These are phyloP conservation scores for Fistulinella cinereoalba DNA, from an alignment of 1,284 basidiomycete genomes.

Conservation along the genomic window DNA sequence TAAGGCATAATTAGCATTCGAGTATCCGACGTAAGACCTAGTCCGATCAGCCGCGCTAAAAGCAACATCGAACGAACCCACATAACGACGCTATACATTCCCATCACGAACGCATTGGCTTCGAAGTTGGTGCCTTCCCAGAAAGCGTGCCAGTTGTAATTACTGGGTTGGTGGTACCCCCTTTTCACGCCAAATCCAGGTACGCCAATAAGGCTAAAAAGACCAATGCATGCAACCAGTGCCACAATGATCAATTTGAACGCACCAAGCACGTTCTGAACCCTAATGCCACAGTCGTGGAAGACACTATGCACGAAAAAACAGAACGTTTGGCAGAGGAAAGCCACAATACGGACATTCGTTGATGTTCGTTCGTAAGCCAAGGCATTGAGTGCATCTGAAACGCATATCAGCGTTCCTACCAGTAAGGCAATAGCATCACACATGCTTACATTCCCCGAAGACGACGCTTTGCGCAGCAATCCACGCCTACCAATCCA, in stretches of 20 bases:
- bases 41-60: conserved; percentile 2
- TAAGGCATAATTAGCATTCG: conserved; percentile 68
- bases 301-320: conserved; percentile 57
- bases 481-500: conserved; percentile 43
- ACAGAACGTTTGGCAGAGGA: conserved; percentile 55
- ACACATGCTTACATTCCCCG: conserved; percentile 56
- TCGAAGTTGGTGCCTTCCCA: conserved; percentile 53
- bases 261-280: conserved; percentile 65
- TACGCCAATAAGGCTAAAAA: conserved; percentile 52
- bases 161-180: conserved; percentile 46
- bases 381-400: conserved; percentile 55
- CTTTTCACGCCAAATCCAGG: conserved; percentile 45
- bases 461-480: conserved; percentile 60
- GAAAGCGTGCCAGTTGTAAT: conserved; percentile 50
- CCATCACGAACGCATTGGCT: conserved; percentile 56
- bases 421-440: neutral
- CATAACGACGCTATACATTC: conserved; percentile 69
- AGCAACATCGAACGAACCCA: conserved; percentile 25
- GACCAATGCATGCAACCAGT: conserved; percentile 55
- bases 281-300: conserved; percentile 54
- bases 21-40: conserved; percentile 70
- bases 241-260: conserved; percentile 63
- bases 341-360: conserved; percentile 50
- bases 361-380: conserved; percentile 43
- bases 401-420: neutral